These are phyloP conservation scores for Naganishia antarctica DNA, from an alignment of 768 basidiomycete species.

Conservation along the genomic window DNA sequence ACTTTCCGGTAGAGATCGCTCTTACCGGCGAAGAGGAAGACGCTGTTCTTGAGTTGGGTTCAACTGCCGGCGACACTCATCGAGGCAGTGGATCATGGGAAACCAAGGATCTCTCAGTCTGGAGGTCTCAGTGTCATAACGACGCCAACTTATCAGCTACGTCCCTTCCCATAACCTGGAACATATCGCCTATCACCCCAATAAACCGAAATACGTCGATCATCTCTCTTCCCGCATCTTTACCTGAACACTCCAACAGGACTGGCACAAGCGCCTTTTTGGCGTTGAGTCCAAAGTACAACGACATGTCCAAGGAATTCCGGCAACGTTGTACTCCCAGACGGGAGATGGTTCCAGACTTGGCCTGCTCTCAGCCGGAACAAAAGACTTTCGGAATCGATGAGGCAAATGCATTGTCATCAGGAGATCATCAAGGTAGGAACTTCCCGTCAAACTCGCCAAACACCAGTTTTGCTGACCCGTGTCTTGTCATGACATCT, in stretches of 20 bases:
- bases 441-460: too few relatives aligned
- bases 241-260: not conserved
- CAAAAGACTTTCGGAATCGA: too few relatives aligned
- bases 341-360: too few relatives aligned
- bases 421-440: too few relatives aligned
- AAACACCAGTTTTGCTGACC: too few relatives aligned
- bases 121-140: slow-evolving; percentile 7
- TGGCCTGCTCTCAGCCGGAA: too few relatives aligned
- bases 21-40: not conserved
- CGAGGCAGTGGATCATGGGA: not conserved
- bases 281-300: not conserved
- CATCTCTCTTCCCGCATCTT: slow-evolving; percentile 2
- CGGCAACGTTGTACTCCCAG: too few relatives aligned
- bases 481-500: too few relatives aligned
- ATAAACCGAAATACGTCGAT: not conserved
- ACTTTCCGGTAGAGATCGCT: slow-evolving; percentile 7
- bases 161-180: not conserved
- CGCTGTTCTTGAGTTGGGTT: not conserved
- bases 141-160: not conserved
- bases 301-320: not conserved
- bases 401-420: too few relatives aligned
- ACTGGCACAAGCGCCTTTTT: not conserved
- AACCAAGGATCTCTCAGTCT: not conserved
- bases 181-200: not conserved
- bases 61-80: not conserved